These are phyloP conservation scores for Podaxis pistillaris DNA, from an alignment of 768 basidiomycete species.

Conservation along the genomic window DNA sequence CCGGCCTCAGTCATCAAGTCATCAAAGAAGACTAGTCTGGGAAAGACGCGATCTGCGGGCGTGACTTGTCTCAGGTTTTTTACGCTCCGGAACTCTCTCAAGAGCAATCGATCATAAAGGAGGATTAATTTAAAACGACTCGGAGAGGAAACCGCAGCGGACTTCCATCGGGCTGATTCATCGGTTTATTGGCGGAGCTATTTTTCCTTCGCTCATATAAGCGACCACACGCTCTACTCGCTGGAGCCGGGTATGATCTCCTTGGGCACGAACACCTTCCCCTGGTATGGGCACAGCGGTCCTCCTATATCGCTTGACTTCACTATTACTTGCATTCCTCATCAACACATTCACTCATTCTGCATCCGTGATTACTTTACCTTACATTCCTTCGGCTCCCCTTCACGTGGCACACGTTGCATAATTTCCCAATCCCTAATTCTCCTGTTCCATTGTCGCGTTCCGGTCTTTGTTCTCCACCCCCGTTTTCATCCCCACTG, in stretches of 20 bases:
- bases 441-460: neutral
- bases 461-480: neutral
- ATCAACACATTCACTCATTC: neutral
- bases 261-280: neutral
- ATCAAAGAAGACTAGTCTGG: conserved; percentile 13
- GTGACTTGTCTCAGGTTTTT: conserved; percentile 54
- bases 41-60: conserved; percentile 32
- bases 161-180: neutral
- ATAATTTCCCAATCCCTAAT: conserved; percentile 1
- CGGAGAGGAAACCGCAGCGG: neutral
- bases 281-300: neutral
- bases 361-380: neutral
- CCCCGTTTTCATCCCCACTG: neutral
- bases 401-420: neutral
- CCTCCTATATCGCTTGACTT: neutral
- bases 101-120: conserved; percentile 14
- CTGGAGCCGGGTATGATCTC: neutral
- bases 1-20: conserved; percentile 18
- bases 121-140: neutral
- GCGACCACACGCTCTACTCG: neutral
- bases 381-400: neutral
- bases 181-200: neutral
- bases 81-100: conserved; percentile 35
- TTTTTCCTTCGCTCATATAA: neutral
- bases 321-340: neutral